Conservation (phyloP, 225 moss, liverwort and hornwort genomes). For the Pseudisothecium myosuroides region DNA sequence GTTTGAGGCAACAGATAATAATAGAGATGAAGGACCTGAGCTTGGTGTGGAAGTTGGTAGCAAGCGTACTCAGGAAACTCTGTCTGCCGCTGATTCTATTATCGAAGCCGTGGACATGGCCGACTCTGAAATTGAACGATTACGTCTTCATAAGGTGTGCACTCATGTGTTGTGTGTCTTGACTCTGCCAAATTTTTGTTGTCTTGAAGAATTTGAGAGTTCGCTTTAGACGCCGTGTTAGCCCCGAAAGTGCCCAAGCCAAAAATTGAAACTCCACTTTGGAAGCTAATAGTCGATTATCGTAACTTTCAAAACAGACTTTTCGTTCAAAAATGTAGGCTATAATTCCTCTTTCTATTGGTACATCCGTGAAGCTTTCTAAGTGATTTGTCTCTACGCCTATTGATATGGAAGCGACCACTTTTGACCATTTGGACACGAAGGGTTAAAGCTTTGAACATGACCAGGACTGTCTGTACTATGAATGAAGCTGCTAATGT, state of each 20-base stretch:
- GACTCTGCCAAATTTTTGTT: not conserved
- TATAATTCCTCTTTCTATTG: not conserved
- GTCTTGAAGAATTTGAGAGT: not conserved
- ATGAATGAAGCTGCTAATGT: not conserved
- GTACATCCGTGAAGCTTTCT: not conserved
- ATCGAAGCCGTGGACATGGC: conserved; percentile 96
- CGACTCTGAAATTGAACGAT: conserved; percentile 66
- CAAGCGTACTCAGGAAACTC: conserved; percentile 67
- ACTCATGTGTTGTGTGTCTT: not conserved
- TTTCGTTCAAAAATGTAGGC: not conserved
- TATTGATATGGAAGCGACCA: not conserved
- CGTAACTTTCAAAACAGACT: not conserved
- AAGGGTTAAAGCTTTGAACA: not conserved
- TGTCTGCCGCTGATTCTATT: conserved; percentile 84
- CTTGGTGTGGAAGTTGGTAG: conserved; percentile 64
- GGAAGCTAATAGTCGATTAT: not conserved
- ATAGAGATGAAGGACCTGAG: conserved; percentile 27
- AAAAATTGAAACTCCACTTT: not conserved
- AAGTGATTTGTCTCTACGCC: not conserved
- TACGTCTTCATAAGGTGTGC: conserved; percentile 58
- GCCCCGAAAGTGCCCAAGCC: not conserved
- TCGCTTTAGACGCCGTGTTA: not conserved
- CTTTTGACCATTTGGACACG: not conserved
- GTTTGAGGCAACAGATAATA: conserved; percentile 81
- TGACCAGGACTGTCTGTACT: not conserved